Conservation (phyloP, 2,329 filamentous ascomycete genomes). For the Cordyceps fumosorosea region DNA sequence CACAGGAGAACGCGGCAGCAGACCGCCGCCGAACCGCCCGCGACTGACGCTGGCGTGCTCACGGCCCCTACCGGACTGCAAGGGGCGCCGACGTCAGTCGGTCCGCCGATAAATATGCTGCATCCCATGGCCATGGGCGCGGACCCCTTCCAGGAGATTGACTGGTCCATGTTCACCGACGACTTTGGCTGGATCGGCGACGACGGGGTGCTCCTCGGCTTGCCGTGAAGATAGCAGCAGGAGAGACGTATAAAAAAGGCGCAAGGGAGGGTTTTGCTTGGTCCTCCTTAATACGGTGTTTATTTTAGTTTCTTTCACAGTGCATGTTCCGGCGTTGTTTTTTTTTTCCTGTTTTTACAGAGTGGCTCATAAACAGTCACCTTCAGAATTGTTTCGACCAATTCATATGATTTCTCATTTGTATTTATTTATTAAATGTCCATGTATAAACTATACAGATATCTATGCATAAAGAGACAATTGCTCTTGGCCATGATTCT, state of each 20-base stretch:
- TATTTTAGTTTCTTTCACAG: too few relatives aligned
- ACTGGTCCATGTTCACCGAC: constrained; percentile 45
- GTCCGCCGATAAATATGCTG: constrained; percentile 15
- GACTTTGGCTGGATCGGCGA: constrained; percentile 40
- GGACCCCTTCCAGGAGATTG: constrained; percentile 38
- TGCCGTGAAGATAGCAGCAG: constrained; percentile 13
- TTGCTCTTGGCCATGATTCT: background rate
- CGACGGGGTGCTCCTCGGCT: constrained; percentile 25
- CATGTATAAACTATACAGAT: background rate
- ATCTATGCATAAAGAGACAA: constrained; percentile 4
- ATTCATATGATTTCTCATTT: background rate
- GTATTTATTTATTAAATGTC: background rate
- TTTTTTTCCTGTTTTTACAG: too few relatives aligned
- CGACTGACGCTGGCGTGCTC: background rate
- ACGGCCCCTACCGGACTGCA: background rate
- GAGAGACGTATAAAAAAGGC: background rate
- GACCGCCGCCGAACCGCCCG: background rate
- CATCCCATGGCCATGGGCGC: constrained; percentile 19
- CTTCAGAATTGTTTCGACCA: background rate
- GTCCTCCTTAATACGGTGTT: too few relatives aligned
- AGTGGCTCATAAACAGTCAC: background rate
- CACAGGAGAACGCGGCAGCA: background rate
- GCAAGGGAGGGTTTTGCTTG: background rate
- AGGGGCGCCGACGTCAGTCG: background rate
- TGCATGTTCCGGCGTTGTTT: too few relatives aligned